These are phyloP conservation scores for Pyrus communis DNA, from an alignment of 306 rosid species.

Conservation along the genomic window DNA sequence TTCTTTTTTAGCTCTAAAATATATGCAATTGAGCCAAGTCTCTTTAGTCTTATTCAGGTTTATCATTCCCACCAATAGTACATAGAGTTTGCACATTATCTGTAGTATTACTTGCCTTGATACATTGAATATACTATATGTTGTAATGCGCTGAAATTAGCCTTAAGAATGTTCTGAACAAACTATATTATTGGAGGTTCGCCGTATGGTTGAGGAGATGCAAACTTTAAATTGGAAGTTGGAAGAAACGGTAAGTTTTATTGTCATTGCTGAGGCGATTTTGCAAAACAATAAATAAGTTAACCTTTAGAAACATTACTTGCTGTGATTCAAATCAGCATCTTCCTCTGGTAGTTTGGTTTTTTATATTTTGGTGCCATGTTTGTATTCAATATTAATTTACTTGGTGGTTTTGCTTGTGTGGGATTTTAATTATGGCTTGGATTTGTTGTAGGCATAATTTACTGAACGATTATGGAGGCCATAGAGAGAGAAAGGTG, in stretches of 20 bases:
- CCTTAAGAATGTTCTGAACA: conserved; percentile 70
- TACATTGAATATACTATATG: background rate
- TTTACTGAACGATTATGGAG: too few species aligned
- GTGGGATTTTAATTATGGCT: too few species aligned
- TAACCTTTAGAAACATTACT: background rate
- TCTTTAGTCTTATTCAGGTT: background rate
- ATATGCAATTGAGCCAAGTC: background rate
- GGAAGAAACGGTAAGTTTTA: conserved; percentile 68
- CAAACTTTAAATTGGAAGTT: conserved; percentile 66
- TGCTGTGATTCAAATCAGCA: background rate
- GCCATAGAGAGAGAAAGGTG: too few species aligned
- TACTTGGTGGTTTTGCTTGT: too few species aligned
- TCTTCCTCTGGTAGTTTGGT: too few species aligned
- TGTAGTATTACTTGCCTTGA: background rate
- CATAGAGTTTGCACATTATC: background rate
- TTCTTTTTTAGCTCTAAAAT: background rate
- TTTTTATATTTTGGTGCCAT: too few species aligned
- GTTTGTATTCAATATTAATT: too few species aligned
- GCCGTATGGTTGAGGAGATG: conserved; percentile 92
- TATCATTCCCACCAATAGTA: background rate
- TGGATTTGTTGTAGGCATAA: too few species aligned
- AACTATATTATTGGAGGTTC: conserved; percentile 69
- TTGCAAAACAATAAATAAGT: background rate
- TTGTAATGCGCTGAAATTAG: conserved; percentile 55
- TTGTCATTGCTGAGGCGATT: background rate